Base-by-base conservation (phyloP, 2,329 filamentous ascomycete genomes). In the Penicillium sp. region DNA sequence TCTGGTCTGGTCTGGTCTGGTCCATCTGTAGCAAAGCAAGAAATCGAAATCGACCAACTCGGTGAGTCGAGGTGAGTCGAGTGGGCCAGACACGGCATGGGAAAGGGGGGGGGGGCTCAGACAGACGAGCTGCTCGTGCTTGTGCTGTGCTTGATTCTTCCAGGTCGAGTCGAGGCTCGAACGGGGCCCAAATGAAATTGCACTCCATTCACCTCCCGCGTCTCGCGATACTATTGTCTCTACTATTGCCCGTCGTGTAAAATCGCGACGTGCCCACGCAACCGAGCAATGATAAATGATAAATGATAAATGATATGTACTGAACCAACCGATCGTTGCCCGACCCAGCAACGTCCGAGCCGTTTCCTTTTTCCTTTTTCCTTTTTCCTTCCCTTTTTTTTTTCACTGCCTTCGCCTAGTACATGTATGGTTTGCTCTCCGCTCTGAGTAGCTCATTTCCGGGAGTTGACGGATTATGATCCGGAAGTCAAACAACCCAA, bases 11-110 rank as follows among this genome's bases (percentile, higher is more conserved):
- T n/a, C n/a, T n/a, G n/a, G n/a, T n/a, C n/a, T n/a, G n/a, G n/a
- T n/a, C 40, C 33, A 52, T 40, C 42, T 32, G 41, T 24, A 23
- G 13, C 27, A 24, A 41, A 51, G 42, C 43, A 33, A 41, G 18
- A 21, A 37, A 49, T 8, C 26, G 51, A 51, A 23, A 8, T 37
- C n/a, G n/a, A n/a, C n/a, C n/a, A 48, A 44, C 44, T 40, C 46
- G 44, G 46, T 52, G 48, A 58, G 46, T 47, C 37, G 47, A 58
- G 44, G 46, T 52, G 48, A 58, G 46, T 47, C 37, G 47, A 58
- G 58, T 56, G 60, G 60, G 48, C 54, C 54, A 58, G 43, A 60
- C 60, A 60, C 54, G 58, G 58, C 54, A 54, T 59, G 48, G 26
- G 17, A 18, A 47, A 42, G 46, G 23, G 27, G 36, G 29, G 26